A percentile compares a stretch with the other conserved stretches of the same genome.
Conservation (phyloP, 495 filamentous ascomycete species). For the Alectoria sarmentosa region DNA sequence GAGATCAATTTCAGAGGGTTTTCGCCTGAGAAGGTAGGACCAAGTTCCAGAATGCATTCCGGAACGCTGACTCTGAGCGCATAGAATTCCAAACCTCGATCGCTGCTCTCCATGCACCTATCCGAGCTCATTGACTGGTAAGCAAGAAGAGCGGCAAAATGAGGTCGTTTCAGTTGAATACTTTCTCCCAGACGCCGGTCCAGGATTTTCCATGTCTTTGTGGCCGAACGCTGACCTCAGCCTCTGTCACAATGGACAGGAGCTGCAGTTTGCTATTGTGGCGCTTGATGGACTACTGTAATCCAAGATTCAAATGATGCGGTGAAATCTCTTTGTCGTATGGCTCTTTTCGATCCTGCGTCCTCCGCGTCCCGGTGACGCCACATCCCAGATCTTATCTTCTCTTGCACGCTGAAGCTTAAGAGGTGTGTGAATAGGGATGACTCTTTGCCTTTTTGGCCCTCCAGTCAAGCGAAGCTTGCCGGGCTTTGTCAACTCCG, state of each 20-base stretch:
- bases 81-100: not conserved
- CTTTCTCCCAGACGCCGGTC: not conserved
- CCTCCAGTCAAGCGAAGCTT: not conserved
- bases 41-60: no score
- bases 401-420: not conserved
- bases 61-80: not conserved
- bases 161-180: not conserved
- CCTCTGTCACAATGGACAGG: not conserved
- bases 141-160: not conserved
- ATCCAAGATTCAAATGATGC: not conserved
- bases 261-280: not conserved
- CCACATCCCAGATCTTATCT: not conserved
- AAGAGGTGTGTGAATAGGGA: not conserved
- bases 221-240: not conserved
- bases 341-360: not conserved
- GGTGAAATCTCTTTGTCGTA: not conserved
- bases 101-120: not conserved
- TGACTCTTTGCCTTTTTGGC: not conserved
- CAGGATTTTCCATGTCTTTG: not conserved
- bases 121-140: not conserved
- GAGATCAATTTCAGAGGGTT: not conserved
- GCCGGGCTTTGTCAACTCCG: not conserved
- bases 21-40: no score
- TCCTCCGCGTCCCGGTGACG: not conserved
- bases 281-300: not conserved